Evolutionary conservation across 2,329 filamentous ascomycete genomes (phyloP), one percentile per base, ranked within the genome.

Genomic region (Penicillium palitans): DNA sequence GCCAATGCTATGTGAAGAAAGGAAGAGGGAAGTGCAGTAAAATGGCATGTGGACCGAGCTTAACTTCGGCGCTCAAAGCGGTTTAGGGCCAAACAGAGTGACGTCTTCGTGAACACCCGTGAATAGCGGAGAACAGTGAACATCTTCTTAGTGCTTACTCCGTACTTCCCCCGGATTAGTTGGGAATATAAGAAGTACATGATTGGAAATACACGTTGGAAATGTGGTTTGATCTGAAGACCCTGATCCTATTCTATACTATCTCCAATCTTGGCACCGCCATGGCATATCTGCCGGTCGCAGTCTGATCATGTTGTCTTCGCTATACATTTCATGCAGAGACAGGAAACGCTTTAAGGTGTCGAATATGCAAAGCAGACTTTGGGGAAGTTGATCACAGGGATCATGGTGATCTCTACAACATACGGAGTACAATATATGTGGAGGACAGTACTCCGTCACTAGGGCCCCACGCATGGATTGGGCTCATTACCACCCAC

Each of bases 11-110:
- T 53, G 48, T 55, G 58, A 58, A 57, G 55, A 60, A 52, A 47
- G 37, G 48, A 51, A 31, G 25, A 24, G 40, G 21, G 35, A 57
- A 51, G 45, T 39, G 37, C 31, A 55, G 62, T 46, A 57, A 60
- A 63, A 57, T 63, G 60, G 60, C 61, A 66, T 63, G 68, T 70
- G 68, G 69, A 53, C 63, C 66, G 61, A 62, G 64, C 63, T 65
- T 59, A 52, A 46, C 29, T 9, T 25, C 3, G 10, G 21, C 33
- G 25, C 66, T 60, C 52, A 48, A 67, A 52, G 41, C 50, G 66
- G 66, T 63, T 67, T 66, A 66, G 62, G 52, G 60, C 55, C 45
- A 52, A 41, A 53, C 51, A 61, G 52, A 68, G 63, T 74, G 71
- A 74, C 71, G 70, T 74, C 70, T 67, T 71, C 17, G 51, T 53